Percentiles rank a stretch among this genome's conserved stretches.
phyloP scores from a whole-genome alignment of 352 stramenopile species.

The Phytophthora boehmeriae region DNA sequence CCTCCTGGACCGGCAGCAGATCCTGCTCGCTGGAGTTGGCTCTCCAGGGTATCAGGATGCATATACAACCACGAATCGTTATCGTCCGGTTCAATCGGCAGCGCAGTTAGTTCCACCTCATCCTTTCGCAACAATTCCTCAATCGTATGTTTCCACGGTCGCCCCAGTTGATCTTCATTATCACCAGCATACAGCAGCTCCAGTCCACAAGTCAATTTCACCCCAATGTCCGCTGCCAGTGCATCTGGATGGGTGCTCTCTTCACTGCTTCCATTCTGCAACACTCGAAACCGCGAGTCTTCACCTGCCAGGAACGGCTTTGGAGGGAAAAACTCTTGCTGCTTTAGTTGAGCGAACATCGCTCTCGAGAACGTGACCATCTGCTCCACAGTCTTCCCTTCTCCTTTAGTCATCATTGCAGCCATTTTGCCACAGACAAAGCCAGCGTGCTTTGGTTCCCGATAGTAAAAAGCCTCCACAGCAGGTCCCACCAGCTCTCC shows the following conservation, averaged over 20 bases:
- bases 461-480: constrained; percentile 82
- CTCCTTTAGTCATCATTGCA: constrained; percentile 38
- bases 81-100: constrained; percentile 44
- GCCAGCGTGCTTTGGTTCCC: constrained; percentile 55
- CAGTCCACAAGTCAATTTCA: constrained; percentile 80
- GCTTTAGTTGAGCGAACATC: constrained; percentile 85
- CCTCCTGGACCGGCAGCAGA: constrained; percentile 28
- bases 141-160: constrained; percentile 44
- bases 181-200: constrained; percentile 69
- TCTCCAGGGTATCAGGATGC: constrained; percentile 75
- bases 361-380: constrained; percentile 77
- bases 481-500: constrained; percentile 45
- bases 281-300: constrained; percentile 25
- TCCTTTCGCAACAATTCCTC: constrained; percentile 31
- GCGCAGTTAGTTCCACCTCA: background rate
- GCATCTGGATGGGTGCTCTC: constrained; percentile 23
- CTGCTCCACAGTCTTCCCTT: constrained; percentile 18
- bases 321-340: constrained; percentile 74
- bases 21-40: constrained; percentile 47
- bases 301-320: constrained; percentile 49
- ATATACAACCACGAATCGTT: constrained; percentile 84
- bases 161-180: constrained; percentile 48
- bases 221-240: constrained; percentile 61
- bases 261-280: constrained; percentile 12
- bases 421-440: constrained; percentile 63